phyloP scores from a whole-genome alignment of 1,284 basidiomycete genomes.

The Afroboletus lepidellus region DNA sequence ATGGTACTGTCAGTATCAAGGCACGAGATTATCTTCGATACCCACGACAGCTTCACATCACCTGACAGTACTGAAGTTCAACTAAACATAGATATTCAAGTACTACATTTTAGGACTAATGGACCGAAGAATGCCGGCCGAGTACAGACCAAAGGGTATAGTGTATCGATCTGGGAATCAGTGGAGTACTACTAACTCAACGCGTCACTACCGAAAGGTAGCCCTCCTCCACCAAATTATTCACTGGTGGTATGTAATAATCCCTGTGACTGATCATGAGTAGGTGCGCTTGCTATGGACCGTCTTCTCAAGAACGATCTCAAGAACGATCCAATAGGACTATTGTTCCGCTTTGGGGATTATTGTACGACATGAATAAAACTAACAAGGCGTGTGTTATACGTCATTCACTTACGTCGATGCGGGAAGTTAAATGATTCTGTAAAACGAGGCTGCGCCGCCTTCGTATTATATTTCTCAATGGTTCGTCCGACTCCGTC shows the following conservation, averaged over 20 bases:
- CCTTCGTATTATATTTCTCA: slow-evolving; percentile 13
- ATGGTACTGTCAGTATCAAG: too few species aligned
- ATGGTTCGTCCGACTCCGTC: background rate
- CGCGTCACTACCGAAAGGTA: too few species aligned
- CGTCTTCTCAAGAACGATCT: background rate
- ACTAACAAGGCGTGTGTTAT: too few species aligned
- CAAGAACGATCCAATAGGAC: background rate
- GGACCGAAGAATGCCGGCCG: too few species aligned
- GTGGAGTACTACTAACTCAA: too few species aligned
- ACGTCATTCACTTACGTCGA: background rate
- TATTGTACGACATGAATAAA: background rate
- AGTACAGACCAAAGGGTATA: too few species aligned
- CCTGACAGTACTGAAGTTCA: too few species aligned
- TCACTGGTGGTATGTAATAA: slow-evolving; percentile 50
- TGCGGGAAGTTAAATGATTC: slow-evolving; percentile 20
- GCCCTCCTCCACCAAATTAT: slow-evolving; percentile 65
- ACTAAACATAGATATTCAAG: too few species aligned
- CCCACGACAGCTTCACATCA: too few species aligned
- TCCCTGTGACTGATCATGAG: background rate
- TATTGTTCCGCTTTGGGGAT: background rate
- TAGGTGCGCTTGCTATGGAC: background rate
- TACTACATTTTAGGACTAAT: too few species aligned
- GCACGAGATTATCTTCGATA: too few species aligned
- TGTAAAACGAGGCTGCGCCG: slow-evolving; percentile 11
- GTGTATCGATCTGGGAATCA: too few species aligned